These are phyloP conservation scores for Macadamia integrifolia DNA, from an alignment of 164 flowering plant genomes.

Conservation along the genomic window DNA sequence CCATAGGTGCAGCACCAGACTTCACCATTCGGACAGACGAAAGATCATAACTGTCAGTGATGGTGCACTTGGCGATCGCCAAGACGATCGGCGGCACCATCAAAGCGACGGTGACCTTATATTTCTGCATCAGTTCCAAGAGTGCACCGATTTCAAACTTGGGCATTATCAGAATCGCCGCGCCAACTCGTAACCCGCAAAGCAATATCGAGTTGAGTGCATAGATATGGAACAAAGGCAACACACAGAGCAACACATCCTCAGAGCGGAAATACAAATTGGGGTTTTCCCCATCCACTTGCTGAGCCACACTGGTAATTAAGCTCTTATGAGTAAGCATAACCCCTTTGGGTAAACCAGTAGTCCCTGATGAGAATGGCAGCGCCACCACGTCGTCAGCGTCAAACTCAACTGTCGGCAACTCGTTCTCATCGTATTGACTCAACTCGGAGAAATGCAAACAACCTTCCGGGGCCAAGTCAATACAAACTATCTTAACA, in stretches of 20 bases:
- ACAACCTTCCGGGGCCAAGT: slow-evolving; percentile 36
- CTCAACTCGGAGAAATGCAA: slow-evolving; percentile 51
- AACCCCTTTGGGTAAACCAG: slow-evolving; percentile 94
- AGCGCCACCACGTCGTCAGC: slow-evolving; percentile 80
- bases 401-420: slow-evolving; percentile 45
- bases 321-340: slow-evolving; percentile 75
- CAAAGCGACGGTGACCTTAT: slow-evolving; percentile 69
- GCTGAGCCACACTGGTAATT: slow-evolving; percentile 84
- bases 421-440: slow-evolving; percentile 37
- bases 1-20: slow-evolving; percentile 91
- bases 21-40: slow-evolving; percentile 62
- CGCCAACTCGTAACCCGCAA: slow-evolving; percentile 68
- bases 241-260: slow-evolving; percentile 72
- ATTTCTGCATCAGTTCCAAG: slow-evolving; percentile 54
- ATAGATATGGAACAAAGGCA: slow-evolving; percentile 86
- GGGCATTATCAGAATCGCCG: slow-evolving; percentile 73
- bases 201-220: slow-evolving; percentile 73
- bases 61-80: slow-evolving; percentile 62
- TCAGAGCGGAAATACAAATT: slow-evolving; percentile 49
- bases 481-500: slow-evolving; percentile 43
- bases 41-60: slow-evolving; percentile 57
- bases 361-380: slow-evolving; percentile 92
- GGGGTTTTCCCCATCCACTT: slow-evolving; percentile 96
- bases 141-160: slow-evolving; percentile 57
- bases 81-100: slow-evolving; percentile 87